Conservation (phyloP, 192 early-diverging fungal genomes). For the Phycomyces blakesleeanus region DNA sequence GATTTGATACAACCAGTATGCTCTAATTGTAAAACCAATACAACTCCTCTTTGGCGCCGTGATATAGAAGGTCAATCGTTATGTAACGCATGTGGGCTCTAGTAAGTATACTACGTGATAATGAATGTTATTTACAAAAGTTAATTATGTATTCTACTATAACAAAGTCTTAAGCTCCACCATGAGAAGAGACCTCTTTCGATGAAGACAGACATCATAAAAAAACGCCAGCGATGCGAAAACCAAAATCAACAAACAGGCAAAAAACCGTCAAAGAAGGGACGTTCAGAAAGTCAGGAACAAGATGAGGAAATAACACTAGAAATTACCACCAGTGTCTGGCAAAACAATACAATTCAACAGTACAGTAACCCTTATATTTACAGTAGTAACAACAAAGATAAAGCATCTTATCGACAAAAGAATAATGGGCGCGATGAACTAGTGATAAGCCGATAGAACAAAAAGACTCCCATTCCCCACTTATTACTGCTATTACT, state of each 20-base stretch:
- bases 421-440: too few relatives aligned
- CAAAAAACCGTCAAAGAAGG: conserved; percentile 3
- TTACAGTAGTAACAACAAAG: too few relatives aligned
- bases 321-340: too few relatives aligned
- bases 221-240: conserved; percentile 28
- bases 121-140: background rate
- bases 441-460: too few relatives aligned
- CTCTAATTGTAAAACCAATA: conserved; percentile 75
- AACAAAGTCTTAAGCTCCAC: conserved; percentile 27
- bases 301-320: too few relatives aligned
- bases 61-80: conserved; percentile 51
- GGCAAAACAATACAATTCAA: too few relatives aligned
- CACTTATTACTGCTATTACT: too few relatives aligned
- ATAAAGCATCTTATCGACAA: too few relatives aligned
- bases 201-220: conserved; percentile 30
- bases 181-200: conserved; percentile 30
- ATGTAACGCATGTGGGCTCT: conserved; percentile 59
- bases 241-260: background rate
- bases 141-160: background rate
- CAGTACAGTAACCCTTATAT: too few relatives aligned
- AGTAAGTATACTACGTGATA: conserved; percentile 31
- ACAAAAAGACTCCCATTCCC: too few relatives aligned
- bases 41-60: conserved; percentile 94
- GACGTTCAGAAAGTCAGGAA: too few relatives aligned
- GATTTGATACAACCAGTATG: conserved; percentile 45